Percentiles rank a stretch among this genome's conserved stretches.
These are phyloP conservation scores for Musa troglodytarum DNA, from an alignment of 176 grass and related monocot species.

Conservation along the genomic window DNA sequence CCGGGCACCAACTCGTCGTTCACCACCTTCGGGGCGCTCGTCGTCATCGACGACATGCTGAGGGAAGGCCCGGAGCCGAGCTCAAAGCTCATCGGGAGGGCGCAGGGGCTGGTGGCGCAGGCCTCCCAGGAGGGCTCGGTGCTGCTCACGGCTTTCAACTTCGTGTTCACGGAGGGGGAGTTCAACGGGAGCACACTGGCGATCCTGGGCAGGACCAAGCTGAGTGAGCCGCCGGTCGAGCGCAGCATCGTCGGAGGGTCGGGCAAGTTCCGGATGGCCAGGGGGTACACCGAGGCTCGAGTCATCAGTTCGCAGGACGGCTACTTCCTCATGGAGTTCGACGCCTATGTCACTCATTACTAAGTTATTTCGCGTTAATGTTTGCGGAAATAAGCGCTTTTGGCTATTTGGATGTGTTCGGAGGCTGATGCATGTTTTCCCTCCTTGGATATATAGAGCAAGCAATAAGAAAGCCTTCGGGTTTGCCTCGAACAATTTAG, in stretches of 20 bases:
- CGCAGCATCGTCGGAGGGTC: constrained; percentile 34
- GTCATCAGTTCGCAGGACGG: neutral
- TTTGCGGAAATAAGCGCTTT: too few relatives aligned
- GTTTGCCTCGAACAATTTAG: too few relatives aligned
- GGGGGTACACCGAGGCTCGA: neutral
- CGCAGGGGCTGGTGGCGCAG: constrained; percentile 28
- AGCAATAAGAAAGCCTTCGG: too few relatives aligned
- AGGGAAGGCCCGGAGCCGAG: constrained; percentile 21
- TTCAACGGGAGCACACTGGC: constrained; percentile 35
- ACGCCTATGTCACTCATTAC: neutral
- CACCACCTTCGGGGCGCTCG: constrained; percentile 13
- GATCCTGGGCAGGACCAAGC: constrained; percentile 21
- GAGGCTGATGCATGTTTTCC: too few relatives aligned
- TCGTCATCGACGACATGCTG: constrained; percentile 19
- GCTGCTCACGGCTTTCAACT: constrained; percentile 23
- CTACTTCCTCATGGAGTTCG: neutral
- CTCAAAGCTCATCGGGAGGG: constrained; percentile 27
- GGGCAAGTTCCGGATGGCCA: constrained; percentile 29
- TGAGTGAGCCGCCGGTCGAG: constrained; percentile 13
- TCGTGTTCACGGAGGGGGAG: constrained; percentile 11
- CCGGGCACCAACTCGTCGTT: neutral
- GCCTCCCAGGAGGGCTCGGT: constrained; percentile 8
- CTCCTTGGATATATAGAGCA: too few relatives aligned
- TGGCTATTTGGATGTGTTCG: too few relatives aligned
- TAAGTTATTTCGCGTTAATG: too few relatives aligned